These are phyloP conservation scores for Kalmanozyma brasiliensis DNA, from an alignment of 1,284 basidiomycete genomes.

Conservation along the genomic window DNA sequence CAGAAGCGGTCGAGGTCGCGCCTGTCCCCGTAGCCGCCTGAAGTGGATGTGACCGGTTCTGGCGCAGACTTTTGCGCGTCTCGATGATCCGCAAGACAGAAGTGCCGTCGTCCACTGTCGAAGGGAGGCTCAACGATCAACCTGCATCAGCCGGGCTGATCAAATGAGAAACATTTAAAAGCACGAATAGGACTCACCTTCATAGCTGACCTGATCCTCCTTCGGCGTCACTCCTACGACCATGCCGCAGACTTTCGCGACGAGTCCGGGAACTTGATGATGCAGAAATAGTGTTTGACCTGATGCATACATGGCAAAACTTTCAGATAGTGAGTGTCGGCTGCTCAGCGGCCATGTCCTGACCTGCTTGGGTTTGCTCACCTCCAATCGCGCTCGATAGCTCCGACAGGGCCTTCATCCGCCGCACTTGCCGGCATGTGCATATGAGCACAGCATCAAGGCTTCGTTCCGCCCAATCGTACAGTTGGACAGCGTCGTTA, in stretches of 20 bases:
- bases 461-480: constrained; percentile 27
- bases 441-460: constrained; percentile 29
- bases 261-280: constrained; percentile 25
- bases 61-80: constrained; percentile 23
- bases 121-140: background rate
- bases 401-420: constrained; percentile 12
- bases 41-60: background rate
- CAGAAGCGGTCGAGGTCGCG: background rate
- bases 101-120: constrained; percentile 49
- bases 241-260: constrained; percentile 41
- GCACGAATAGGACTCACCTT: constrained; percentile 22
- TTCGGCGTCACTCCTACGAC: constrained; percentile 41
- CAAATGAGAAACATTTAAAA: background rate
- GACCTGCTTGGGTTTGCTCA: background rate
- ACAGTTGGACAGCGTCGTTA: constrained; percentile 29
- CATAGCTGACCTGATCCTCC: constrained; percentile 40
- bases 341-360: background rate
- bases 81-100: constrained; percentile 37
- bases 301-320: background rate
- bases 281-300: constrained; percentile 29
- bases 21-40: background rate
- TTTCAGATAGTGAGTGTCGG: too few species aligned
- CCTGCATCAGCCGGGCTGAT: background rate
- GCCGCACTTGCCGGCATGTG: constrained; percentile 27
- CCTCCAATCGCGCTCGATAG: constrained; percentile 38